Conservation (phyloP, 208 protist species). For the Leishmania tarentolae region DNA sequence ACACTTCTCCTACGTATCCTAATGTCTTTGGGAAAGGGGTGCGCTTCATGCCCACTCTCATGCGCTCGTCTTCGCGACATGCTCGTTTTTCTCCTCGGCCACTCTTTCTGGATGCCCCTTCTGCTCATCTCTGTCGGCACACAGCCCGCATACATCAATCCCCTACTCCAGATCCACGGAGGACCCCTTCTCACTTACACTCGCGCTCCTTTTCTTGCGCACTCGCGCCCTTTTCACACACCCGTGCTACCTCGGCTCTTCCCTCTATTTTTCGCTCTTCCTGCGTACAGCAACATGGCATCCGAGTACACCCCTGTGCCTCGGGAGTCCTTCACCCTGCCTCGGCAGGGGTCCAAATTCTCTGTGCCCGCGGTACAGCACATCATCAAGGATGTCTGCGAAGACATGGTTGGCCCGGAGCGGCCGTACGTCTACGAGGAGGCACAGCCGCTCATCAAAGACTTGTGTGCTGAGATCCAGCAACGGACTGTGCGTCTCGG, state of each 20-base stretch:
- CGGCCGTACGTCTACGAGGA: conserved; percentile 78
- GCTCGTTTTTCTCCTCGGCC: neutral
- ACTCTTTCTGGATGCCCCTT: neutral
- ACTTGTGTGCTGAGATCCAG: conserved; percentile 89
- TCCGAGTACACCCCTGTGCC: conserved; percentile 51
- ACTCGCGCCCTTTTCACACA: neutral
- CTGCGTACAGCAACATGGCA: conserved; percentile 6
- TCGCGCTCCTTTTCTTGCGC: neutral
- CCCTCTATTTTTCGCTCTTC: conserved; percentile 22
- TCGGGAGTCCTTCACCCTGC: conserved; percentile 71
- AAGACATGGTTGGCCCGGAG: conserved; percentile 63
- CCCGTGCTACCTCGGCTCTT: conserved; percentile 14
- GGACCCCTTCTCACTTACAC: neutral
- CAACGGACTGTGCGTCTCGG: conserved; percentile 85
- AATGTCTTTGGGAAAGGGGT: neutral
- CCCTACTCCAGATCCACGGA: neutral
- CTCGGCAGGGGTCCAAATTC: conserved; percentile 73
- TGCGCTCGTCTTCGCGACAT: neutral
- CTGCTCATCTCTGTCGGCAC: neutral
- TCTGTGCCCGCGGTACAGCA: conserved; percentile 76
- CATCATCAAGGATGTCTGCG: conserved; percentile 77
- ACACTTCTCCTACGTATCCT: neutral
- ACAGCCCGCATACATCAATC: neutral
- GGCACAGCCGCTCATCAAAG: conserved; percentile 78
- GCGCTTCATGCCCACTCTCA: neutral